Evolutionary conservation across 441 rosid genomes (phyloP).

Genomic region (Erysimum pusillum): DNA sequence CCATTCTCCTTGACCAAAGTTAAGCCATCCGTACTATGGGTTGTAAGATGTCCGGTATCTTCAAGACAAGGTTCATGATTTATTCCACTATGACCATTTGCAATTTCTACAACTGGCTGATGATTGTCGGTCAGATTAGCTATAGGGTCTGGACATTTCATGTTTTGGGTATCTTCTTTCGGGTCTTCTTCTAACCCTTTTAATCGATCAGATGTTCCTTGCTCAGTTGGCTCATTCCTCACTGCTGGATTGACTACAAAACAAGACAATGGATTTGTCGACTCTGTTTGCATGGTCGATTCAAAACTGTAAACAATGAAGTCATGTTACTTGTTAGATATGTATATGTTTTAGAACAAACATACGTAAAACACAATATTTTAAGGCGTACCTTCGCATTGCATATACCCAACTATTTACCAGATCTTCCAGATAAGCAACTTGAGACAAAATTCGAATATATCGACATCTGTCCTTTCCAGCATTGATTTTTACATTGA

Average conservation of each 20-base stretch:
- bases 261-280: slow-evolving; percentile 48
- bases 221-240: slow-evolving; percentile 48
- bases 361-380: slow-evolving; percentile 29
- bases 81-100: slow-evolving; percentile 47
- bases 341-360: slow-evolving; percentile 35
- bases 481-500: slow-evolving; percentile 76
- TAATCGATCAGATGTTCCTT: slow-evolving; percentile 42
- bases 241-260: slow-evolving; percentile 50
- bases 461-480: slow-evolving; percentile 88
- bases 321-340: slow-evolving; percentile 53
- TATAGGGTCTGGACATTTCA: slow-evolving; percentile 44
- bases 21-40: slow-evolving; percentile 34
- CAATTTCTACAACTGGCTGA: slow-evolving; percentile 44
- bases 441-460: slow-evolving; percentile 86
- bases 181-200: slow-evolving; percentile 49
- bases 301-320: slow-evolving; percentile 72
- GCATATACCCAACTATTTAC: slow-evolving; percentile 91
- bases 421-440: slow-evolving; percentile 93
- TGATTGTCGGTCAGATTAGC: slow-evolving; percentile 44
- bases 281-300: slow-evolving; percentile 56
- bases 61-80: slow-evolving; percentile 41
- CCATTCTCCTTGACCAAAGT: slow-evolving; percentile 38
- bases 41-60: slow-evolving; percentile 42
- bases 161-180: slow-evolving; percentile 45
- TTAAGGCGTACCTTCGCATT: slow-evolving; percentile 72